These are phyloP conservation scores for Phytophthora megakarya DNA, from an alignment of 352 stramenopile genomes.

Conservation along the genomic window DNA sequence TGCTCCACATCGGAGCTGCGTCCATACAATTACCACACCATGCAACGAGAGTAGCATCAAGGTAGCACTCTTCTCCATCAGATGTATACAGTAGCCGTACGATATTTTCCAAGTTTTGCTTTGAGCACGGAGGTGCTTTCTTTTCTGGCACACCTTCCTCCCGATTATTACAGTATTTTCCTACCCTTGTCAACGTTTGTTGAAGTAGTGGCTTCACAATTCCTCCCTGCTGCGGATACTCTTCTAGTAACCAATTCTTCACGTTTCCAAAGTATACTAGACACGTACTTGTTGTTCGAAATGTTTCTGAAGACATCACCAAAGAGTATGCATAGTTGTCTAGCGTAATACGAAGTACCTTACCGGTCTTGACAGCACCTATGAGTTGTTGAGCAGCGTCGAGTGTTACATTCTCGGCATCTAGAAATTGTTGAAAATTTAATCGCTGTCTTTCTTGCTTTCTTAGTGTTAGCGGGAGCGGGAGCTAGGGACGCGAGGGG, in stretches of 20 bases:
- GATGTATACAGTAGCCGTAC: not conserved
- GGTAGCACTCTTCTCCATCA: not conserved
- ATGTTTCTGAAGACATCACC: too few relatives aligned
- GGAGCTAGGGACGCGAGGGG: not conserved
- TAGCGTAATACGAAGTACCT: too few relatives aligned
- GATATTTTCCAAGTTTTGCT: slow-evolving; percentile 1
- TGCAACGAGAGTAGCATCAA: not conserved
- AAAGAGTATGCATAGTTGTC: too few relatives aligned
- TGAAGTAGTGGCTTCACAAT: too few relatives aligned
- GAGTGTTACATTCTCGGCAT: slow-evolving; percentile 2
- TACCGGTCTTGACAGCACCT: not conserved
- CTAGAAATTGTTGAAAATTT: slow-evolving; percentile 10
- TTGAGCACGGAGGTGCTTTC: not conserved
- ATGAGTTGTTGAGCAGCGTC: not conserved
- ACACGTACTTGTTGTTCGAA: too few relatives aligned
- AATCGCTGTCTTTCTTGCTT: not conserved
- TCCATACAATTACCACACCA: not conserved
- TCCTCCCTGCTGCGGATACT: too few relatives aligned
- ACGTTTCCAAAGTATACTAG: too few relatives aligned
- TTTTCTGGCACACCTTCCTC: not conserved
- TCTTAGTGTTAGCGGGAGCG: not conserved
- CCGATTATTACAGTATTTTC: too few relatives aligned
- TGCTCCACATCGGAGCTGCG: not conserved
- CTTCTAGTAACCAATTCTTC: too few relatives aligned
- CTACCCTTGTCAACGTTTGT: too few relatives aligned